Base-by-base conservation (phyloP, 441 rosid genomes). In the Lepidium campestre region DNA sequence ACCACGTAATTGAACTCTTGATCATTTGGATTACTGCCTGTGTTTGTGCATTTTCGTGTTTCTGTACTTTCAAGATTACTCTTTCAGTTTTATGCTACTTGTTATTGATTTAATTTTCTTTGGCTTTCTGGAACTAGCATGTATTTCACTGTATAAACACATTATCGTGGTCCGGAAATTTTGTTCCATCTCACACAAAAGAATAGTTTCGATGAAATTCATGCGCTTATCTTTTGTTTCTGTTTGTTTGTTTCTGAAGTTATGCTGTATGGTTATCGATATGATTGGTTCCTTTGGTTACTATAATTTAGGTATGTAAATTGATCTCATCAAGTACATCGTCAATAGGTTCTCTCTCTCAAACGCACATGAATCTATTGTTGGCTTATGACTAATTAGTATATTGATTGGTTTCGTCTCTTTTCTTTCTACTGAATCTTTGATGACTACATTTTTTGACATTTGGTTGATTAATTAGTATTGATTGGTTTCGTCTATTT, bases 31-130 rank as follows among this genome's bases (percentile, higher is more conserved):
- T 55, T 12, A 31, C 34, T 60, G 1, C 50, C 9, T 17, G 1
- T 19, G 2, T 64, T 18, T 71, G 10, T 65, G 71, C 67, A 65
- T 65, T 72, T 14, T 17, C 10, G 10, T 62, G 1, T 61, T 1
- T 8, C 15, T 55, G 8, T 37, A 18, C 45, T 34, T 46, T 34
- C 35, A 23, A 5, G 65, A 46, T 15, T 25, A 27, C 25, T 12
- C 49, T 18, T 39, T 53, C 14, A 7, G 29, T 40, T 44, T 13
- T 42, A 46, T 6, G 49, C 48, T 37, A 39, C 54, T 20, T 36
- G 22, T 15, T 50, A 2, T n/a, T 52, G 27, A 37, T 65, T 55
- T 31, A 5, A 12, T 29, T 35, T 49, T 17, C 36, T 46, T 20
- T 48, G 10, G 10, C 35, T 47, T 34, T 34, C 32, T 34, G 10